Evolutionary conservation across 805 yeast genomes (phyloP), one percentile per base, ranked within the genome.

Genomic region (Helenozyma rhizophorensis): DNA sequence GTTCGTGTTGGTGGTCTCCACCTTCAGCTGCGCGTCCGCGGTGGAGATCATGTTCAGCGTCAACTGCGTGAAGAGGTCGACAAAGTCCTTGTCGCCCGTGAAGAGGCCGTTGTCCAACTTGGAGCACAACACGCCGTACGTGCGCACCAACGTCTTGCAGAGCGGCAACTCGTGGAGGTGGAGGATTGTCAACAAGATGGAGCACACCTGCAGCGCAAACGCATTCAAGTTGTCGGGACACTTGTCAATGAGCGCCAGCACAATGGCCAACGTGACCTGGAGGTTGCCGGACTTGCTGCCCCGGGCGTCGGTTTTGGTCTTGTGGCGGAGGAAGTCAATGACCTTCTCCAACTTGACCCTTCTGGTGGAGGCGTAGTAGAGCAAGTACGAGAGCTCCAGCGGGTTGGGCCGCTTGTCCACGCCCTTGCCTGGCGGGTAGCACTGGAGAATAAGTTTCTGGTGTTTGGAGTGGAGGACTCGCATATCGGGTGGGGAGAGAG

Each of bases 371-470:
- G 95, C 96, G 56, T 90, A 90, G 65, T 83, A 90, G 21, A 90
- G 62, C 45, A 90, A 68, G 53, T 88, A 87, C 38, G 94, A 82
- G 28, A 94, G 70, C 56, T 93, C 97, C 14, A 95, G 86, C 2
- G 95, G 78, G 56, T 90, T 89, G 11, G 98, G 95, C 49, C 83
- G 81, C 62, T 89, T 89, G 51, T 89, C 97, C 5, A 74, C 72
- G 6, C 79, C 81, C 40, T 87, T 72, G 2, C 97, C 96, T 2
- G 93, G 75, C 5, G 96, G 97, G 56, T 90, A 90, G 65, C 97
- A 93, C 57, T 86, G 95, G 32, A 83, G 73, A 23, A 93, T 84
- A 50, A 89, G 70, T 51, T 85, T 80, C 59, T 89, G 97, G 58
- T 89, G 97, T 55, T 90, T 89, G 2, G 95, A 84, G 27, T 70